phyloP scores from a whole-genome alignment of 2,329 filamentous ascomycete species.

The Calonectria honghensis region DNA sequence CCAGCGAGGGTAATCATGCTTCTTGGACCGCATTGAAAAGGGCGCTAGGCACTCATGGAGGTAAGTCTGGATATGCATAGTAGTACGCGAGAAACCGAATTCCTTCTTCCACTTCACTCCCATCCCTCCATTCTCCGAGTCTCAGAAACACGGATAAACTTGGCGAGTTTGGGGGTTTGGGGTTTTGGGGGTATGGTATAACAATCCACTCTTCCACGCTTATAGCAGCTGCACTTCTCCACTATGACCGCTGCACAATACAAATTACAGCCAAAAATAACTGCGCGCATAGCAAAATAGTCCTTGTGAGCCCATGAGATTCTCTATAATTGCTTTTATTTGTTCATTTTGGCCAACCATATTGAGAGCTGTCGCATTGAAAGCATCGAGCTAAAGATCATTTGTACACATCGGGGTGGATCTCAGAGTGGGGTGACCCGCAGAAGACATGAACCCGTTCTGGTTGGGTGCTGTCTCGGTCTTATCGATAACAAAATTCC shows the following conservation, averaged over 20 bases:
- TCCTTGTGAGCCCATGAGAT: not conserved
- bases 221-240: not conserved
- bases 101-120: not conserved
- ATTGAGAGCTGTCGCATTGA: not conserved
- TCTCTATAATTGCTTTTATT: not conserved
- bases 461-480: slow-evolving; percentile 10
- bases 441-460: slow-evolving; percentile 24
- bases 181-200: not conserved
- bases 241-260: not conserved
- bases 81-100: not conserved
- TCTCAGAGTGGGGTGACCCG: slow-evolving; percentile 41
- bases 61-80: not conserved
- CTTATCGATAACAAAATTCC: slow-evolving; percentile 59
- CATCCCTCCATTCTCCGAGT: not conserved
- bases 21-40: not conserved
- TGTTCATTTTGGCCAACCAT: not conserved
- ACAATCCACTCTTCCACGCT: not conserved
- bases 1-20: not conserved
- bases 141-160: not conserved
- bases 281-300: not conserved
- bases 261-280: not conserved
- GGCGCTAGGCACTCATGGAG: not conserved
- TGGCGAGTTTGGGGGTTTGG: not conserved
- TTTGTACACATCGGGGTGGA: slow-evolving; percentile 28
- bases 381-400: not conserved